A percentile compares a stretch with the other conserved stretches of the same genome.
Evolutionary conservation across 2,329 filamentous ascomycete genomes (phyloP).

Genomic region (Penicillium paneum): DNA sequence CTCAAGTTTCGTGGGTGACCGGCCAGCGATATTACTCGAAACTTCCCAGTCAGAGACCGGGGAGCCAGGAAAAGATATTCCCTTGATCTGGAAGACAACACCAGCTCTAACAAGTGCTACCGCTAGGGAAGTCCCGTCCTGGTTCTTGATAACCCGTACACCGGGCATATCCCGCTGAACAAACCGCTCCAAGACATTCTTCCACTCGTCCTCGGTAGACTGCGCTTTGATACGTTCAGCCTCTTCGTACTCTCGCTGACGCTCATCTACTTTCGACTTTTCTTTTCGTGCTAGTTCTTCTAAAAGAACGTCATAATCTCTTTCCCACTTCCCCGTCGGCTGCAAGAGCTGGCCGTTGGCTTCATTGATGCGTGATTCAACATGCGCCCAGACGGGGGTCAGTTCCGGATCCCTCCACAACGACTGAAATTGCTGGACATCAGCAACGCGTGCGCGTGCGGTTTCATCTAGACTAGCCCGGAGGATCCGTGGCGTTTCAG

Average conservation of each 20-base stretch:
- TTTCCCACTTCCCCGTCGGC: slow-evolving; percentile 39
- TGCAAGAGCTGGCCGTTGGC: slow-evolving; percentile 38
- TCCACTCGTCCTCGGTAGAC: slow-evolving; percentile 33
- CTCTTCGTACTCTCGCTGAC: slow-evolving; percentile 28
- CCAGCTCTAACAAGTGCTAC: slow-evolving; percentile 35
- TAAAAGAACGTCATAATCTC: slow-evolving; percentile 39
- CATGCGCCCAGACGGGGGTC: slow-evolving; percentile 37
- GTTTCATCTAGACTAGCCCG: slow-evolving; percentile 36
- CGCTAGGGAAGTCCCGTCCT: slow-evolving; percentile 24
- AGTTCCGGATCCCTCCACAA: slow-evolving; percentile 43
- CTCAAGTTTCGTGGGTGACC: slow-evolving; percentile 34
- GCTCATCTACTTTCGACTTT: slow-evolving; percentile 24
- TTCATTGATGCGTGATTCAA: slow-evolving; percentile 37
- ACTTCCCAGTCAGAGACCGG: slow-evolving; percentile 36
- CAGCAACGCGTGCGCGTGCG: slow-evolving; percentile 35
- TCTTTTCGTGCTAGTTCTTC: slow-evolving; percentile 32
- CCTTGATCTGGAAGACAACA: slow-evolving; percentile 34
- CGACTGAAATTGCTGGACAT: slow-evolving; percentile 39
- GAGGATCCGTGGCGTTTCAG: slow-evolving; percentile 37
- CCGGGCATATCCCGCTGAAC: slow-evolving; percentile 25
- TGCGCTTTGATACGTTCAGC: slow-evolving; percentile 27
- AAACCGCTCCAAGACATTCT: slow-evolving; percentile 33
- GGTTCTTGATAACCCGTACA: slow-evolving; percentile 27
- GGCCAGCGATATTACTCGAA: slow-evolving; percentile 24
- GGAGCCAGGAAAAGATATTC: slow-evolving; percentile 17